Evolutionary conservation across 441 rosid species (phyloP).

Genomic region (Jatropha podagrica): DNA sequence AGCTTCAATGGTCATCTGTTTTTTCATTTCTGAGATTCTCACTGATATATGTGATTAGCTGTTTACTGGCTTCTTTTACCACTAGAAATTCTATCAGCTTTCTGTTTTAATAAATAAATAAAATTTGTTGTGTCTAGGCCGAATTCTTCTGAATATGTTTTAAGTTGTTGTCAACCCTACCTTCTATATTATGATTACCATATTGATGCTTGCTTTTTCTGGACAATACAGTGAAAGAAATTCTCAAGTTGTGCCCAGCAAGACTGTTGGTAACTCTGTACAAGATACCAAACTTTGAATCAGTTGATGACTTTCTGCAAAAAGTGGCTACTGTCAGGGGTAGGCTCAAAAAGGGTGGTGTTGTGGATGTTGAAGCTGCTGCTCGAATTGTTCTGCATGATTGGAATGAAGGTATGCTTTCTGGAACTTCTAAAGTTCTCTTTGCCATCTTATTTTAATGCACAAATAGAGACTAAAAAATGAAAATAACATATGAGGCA

Average conservation of each 20-base stretch:
- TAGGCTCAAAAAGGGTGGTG: conserved; percentile 91
- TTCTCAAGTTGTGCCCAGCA: conserved; percentile 75
- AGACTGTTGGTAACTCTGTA: conserved; percentile 66
- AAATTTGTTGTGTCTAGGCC: too few species aligned
- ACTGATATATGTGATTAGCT: background rate
- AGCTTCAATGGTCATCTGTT: background rate
- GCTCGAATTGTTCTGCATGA: conserved; percentile 90
- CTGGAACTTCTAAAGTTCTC: background rate
- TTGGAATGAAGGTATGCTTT: conserved; percentile 83
- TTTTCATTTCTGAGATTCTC: background rate
- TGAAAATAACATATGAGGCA: background rate
- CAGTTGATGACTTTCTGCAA: conserved; percentile 83
- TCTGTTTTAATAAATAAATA: too few species aligned
- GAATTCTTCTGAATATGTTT: background rate
- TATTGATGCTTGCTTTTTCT: conserved; percentile 6
- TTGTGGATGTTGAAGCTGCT: conserved; percentile 80
- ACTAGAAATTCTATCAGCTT: too few species aligned
- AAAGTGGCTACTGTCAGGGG: conserved; percentile 89
- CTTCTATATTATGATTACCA: background rate
- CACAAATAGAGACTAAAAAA: background rate
- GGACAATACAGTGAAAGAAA: conserved; percentile 74
- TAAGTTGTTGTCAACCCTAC: background rate
- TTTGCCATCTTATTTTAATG: background rate
- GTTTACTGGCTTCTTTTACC: background rate
- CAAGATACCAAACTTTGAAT: conserved; percentile 70